These are phyloP conservation scores for Phialophora tarda DNA, from an alignment of 2,329 filamentous ascomycete genomes.

Conservation along the genomic window DNA sequence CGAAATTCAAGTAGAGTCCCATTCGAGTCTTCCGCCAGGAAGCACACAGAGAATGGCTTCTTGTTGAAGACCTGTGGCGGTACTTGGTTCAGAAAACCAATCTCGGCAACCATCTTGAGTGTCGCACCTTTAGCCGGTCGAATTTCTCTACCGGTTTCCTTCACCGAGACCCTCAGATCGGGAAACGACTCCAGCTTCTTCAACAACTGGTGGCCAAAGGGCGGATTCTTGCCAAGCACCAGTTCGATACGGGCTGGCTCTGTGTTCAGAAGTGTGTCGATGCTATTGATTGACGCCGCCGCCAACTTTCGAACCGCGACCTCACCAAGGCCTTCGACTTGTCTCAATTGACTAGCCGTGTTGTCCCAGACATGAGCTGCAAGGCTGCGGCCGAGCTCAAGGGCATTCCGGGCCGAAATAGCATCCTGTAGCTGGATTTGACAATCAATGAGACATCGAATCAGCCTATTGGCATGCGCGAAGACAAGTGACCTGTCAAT, in stretches of 20 bases:
- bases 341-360: conserved; percentile 77
- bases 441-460: conserved; percentile 78
- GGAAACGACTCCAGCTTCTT: conserved; percentile 74
- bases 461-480: conserved; percentile 70
- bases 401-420: conserved; percentile 67
- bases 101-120: conserved; percentile 67
- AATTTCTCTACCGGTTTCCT: conserved; percentile 53
- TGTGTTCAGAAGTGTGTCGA: conserved; percentile 70
- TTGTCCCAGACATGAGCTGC: conserved; percentile 81
- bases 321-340: conserved; percentile 78
- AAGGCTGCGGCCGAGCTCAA: conserved; percentile 79
- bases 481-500: conserved; percentile 68
- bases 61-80: conserved; percentile 66
- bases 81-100: conserved; percentile 74
- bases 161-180: conserved; percentile 62
- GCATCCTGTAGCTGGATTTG: conserved; percentile 69
- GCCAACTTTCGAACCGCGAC: conserved; percentile 76
- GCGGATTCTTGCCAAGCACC: conserved; percentile 77
- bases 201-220: conserved; percentile 75
- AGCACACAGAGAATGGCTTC: conserved; percentile 71
- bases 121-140: conserved; percentile 54
- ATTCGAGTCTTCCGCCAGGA: conserved; percentile 73
- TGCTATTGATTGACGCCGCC: conserved; percentile 70
- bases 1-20: conserved; percentile 73
- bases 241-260: conserved; percentile 77